Base-by-base conservation (phyloP, 2,329 filamentous ascomycete genomes). In the Seiridium unicorne region DNA sequence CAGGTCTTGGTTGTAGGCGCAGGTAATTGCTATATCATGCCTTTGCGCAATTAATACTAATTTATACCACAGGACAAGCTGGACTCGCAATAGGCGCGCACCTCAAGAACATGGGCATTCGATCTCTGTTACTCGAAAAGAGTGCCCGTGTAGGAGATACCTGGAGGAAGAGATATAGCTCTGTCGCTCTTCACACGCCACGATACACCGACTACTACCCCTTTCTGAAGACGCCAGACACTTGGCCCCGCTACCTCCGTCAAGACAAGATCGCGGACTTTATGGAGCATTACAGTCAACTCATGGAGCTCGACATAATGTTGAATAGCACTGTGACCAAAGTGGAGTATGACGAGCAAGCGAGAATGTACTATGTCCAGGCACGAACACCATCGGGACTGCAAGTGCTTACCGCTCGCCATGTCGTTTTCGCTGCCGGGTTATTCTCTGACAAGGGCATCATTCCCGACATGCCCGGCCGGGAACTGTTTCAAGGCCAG, bases 161-260 rank as follows among this genome's bases (percentile, higher is more conserved):
- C 55, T 83, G 81, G 81, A 69, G 78, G 3, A 73, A 77, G 13
- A 74, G 81, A n/a, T 84, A 84, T 61, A 71, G 76, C 32, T 64
- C 47, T 13, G 53, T 65, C 42, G 62, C 54, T 8, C 55, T 63
- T 7, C 58, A 70, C 60, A 69, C 67, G 5, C 66, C 66, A 8
- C 65, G 57, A 5, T 66, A 63, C 51, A 66, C 64, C 13, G 66
- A 69, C 32, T 66, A 71, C 48, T 60, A 68, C 35, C 62, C 68
- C 2, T 71, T 64, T 55, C 55, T 70, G 10, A 63, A 64, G 13
- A 68, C 65, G 54, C 68, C 67, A 6, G 44, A 63, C 70, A 69
- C 7, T n/a, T 48, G 46, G 46, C 46, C 46, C n/a, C 46, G 46
- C 8, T 48, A 32, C 8, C 7, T 48, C 8, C n/a, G 8, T n/a